These are phyloP conservation scores for Jamesozyma rosinii DNA, from an alignment of 805 yeast genomes.

Conservation along the genomic window DNA sequence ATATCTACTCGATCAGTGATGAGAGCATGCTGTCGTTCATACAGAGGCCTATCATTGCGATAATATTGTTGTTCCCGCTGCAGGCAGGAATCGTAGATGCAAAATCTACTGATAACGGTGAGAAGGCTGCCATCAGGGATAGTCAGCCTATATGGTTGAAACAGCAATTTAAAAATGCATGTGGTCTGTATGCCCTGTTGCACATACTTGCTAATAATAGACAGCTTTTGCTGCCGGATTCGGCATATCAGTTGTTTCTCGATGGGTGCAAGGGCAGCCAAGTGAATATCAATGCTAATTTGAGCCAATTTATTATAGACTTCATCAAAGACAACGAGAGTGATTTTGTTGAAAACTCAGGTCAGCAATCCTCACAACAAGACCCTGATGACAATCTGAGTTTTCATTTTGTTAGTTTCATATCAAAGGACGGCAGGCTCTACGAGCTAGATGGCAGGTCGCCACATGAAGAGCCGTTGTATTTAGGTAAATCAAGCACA, in stretches of 20 bases:
- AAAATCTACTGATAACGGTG: slow-evolving; percentile 28
- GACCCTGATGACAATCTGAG: slow-evolving; percentile 43
- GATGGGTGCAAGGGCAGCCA: slow-evolving; percentile 34
- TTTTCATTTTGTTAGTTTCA: slow-evolving; percentile 71
- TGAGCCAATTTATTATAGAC: slow-evolving; percentile 14
- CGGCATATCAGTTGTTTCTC: slow-evolving; percentile 16
- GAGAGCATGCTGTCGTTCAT: slow-evolving; percentile 69
- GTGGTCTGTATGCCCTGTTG: slow-evolving; percentile 84
- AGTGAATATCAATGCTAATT: slow-evolving; percentile 23
- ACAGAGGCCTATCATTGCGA: slow-evolving; percentile 70
- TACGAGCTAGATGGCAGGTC: slow-evolving; percentile 83
- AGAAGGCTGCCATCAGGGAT: too few relatives aligned
- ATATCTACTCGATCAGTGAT: slow-evolving; percentile 78
- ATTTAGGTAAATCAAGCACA: slow-evolving; percentile 36
- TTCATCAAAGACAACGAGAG: slow-evolving; percentile 19
- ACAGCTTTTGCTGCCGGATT: slow-evolving; percentile 17
- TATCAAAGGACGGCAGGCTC: slow-evolving; percentile 48
- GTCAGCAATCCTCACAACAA: slow-evolving; percentile 59
- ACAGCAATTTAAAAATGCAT: slow-evolving; percentile 79
- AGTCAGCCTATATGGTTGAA: slow-evolving; percentile 54
- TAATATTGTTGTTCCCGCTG: slow-evolving; percentile 77
- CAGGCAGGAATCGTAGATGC: slow-evolving; percentile 47
- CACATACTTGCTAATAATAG: slow-evolving; percentile 45
- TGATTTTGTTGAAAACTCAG: slow-evolving; percentile 30
- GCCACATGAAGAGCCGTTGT: slow-evolving; percentile 56